Base-by-base conservation (phyloP, 164 flowering plant species). In the Aristolochia fimbriata region DNA sequence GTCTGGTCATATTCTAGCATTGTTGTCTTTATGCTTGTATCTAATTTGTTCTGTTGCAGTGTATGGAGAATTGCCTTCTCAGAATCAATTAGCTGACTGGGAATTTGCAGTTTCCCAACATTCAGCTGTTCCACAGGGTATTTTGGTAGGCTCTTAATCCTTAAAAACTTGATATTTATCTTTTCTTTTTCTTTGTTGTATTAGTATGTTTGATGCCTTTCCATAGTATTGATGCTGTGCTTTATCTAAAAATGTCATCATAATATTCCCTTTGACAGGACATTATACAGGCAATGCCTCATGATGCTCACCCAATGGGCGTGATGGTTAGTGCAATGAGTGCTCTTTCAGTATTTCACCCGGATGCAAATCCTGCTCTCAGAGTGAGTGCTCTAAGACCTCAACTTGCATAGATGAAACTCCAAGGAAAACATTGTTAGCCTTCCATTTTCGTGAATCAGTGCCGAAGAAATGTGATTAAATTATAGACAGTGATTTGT, bases 291-390 rank as follows among this genome's bases (percentile, higher is more conserved):
- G 78, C 84, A 69, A 93, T 93, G 97, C 98, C 96, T 69, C 98
- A 93, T 73, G 96, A 93, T 79, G 96, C 98, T 20, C 98, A 93
- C 62, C 97, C 97, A 47, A 93, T 93, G 98, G 97, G 98, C 56
- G 90, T 90, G 54, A 86, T 93, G 66, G 84, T 80, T 63, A 86
- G 94, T 78, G 96, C 96, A 51, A 93, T 93, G 94, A 86, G 98
- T 72, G 86, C 98, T 58, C 94, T 92, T 33, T 92, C 98, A 41
- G 77, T 92, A 66, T 92, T 87, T 71, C 97, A 92, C 74, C 98
- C 98, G 25, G 98, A 92, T 83, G 98, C 98, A 49, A 92, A 92
- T 73, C 98, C 98, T 60, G 97, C 97, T 66, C 85, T 90, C 10
- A 75, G 87, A 69, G 97, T 90, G 78, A 80, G 83, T 71, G 3